phyloP scores from a whole-genome alignment of 192 early-diverging fungal genomes.

The Coemansia sp. region DNA sequence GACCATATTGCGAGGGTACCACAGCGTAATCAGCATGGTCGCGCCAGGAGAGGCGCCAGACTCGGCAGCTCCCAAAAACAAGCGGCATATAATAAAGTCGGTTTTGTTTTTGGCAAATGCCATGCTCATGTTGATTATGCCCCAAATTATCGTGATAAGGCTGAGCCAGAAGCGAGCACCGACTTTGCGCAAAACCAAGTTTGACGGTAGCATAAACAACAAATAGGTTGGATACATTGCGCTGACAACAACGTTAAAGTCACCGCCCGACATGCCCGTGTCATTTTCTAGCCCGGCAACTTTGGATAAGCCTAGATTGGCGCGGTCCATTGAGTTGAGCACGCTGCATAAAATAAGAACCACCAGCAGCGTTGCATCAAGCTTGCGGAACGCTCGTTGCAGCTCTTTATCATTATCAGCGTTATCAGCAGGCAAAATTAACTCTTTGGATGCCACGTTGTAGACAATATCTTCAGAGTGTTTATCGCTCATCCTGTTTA shows the following conservation, averaged over 20 bases:
- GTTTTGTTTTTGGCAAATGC: constrained; percentile 48
- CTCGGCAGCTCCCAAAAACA: constrained; percentile 50
- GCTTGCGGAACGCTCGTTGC: constrained; percentile 28
- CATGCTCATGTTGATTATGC: constrained; percentile 52
- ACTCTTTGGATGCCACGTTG: constrained; percentile 9
- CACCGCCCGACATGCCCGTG: constrained; percentile 29
- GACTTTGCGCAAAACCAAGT: constrained; percentile 44
- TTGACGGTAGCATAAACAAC: constrained; percentile 45
- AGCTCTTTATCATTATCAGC: constrained; percentile 5
- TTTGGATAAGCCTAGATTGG: constrained; percentile 41
- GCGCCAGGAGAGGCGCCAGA: constrained; percentile 46
- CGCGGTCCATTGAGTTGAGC: constrained; percentile 50
- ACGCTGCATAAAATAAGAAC: constrained; percentile 44
- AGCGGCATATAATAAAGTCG: constrained; percentile 36
- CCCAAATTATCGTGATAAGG: constrained; percentile 48
- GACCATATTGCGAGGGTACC: constrained; percentile 51
- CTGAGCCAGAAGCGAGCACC: constrained; percentile 49
- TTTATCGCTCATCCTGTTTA: background rate
- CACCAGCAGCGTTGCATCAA: constrained; percentile 38
- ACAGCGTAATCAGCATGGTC: constrained; percentile 44
- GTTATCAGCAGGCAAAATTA: background rate
- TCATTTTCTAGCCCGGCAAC: constrained; percentile 35
- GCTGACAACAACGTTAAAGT: constrained; percentile 46
- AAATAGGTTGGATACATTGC: constrained; percentile 51
- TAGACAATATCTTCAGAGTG: background rate